These are phyloP conservation scores for Solanum virginianum DNA, from an alignment of 257 asterid species.

Conservation along the genomic window DNA sequence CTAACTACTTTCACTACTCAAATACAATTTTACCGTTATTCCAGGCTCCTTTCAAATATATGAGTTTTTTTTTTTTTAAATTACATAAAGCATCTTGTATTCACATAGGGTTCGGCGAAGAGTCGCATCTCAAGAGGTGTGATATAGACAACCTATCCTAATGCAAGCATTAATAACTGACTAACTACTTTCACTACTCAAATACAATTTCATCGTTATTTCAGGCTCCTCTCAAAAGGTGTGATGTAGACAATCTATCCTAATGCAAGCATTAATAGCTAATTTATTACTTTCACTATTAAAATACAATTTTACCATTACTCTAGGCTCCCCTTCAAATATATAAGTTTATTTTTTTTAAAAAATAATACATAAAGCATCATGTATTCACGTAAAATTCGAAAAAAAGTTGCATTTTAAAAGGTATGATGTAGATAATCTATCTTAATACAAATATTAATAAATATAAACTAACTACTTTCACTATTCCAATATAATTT, in stretches of 20 bases:
- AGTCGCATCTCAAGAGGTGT: not conserved
- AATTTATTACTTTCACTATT: rapidly evolving
- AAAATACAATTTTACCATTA: not conserved
- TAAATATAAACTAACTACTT: no score
- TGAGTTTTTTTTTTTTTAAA: no score
- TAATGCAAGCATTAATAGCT: not conserved
- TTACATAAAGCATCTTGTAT: not conserved
- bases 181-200: not conserved
- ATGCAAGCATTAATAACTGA: not conserved
- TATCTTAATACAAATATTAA: no score
- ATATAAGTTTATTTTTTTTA: no score
- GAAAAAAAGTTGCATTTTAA: no score
- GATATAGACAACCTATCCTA: not conserved
- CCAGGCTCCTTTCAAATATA: no score
- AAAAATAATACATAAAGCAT: no score
- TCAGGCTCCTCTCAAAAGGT: not conserved
- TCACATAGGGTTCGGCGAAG: not conserved
- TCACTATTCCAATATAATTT: no score
- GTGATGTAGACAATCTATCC: not conserved
- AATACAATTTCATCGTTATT: not conserved
- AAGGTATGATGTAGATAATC: no score
- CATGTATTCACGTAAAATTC: no score
- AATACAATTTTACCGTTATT: not conserved
- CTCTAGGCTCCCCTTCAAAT: no score
- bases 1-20: not conserved